Evolutionary conservation across 2,329 filamentous ascomycete species (phyloP).

Genomic region (Ampelomyces quisqualis): DNA sequence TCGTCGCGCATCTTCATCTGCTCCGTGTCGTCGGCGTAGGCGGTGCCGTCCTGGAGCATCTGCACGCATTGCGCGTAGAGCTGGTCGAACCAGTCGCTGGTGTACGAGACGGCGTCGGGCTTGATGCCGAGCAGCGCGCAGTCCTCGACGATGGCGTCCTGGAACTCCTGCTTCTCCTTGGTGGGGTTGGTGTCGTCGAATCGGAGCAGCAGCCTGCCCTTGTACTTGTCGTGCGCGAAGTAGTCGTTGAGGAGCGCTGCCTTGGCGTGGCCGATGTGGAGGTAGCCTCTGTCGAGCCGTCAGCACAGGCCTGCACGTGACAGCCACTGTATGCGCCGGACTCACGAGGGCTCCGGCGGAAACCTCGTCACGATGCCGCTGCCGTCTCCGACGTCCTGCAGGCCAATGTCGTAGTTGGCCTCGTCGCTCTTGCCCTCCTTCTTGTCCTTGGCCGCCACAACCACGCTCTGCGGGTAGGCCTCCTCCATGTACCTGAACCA

Average conservation of each 20-base stretch:
- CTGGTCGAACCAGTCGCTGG: conserved; percentile 92
- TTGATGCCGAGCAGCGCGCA: conserved; percentile 87
- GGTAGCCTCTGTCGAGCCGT: conserved; percentile 61
- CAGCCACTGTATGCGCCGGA: conserved; percentile 14
- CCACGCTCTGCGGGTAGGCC: conserved; percentile 73
- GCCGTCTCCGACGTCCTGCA: conserved; percentile 78
- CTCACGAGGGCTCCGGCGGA: conserved; percentile 86
- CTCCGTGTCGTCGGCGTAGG: conserved; percentile 92
- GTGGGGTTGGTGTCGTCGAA: conserved; percentile 98
- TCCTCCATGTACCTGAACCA: conserved; percentile 90
- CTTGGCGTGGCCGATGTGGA: conserved; percentile 96
- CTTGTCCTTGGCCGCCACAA: conserved; percentile 53
- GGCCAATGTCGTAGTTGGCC: conserved; percentile 83
- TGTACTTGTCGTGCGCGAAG: conserved; percentile 91
- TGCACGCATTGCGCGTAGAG: conserved; percentile 82
- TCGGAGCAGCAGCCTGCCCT: conserved; percentile 84
- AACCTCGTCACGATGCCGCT: conserved; percentile 81
- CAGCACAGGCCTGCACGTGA: conserved; percentile 5
- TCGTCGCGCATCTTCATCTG: conserved; percentile 85
- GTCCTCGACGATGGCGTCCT: conserved; percentile 92
- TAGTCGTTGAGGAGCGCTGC: conserved; percentile 92
- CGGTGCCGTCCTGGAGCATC: conserved; percentile 82
- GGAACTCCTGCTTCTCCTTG: conserved; percentile 95
- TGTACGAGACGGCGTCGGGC: conserved; percentile 83
- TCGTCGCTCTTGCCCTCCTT: conserved; percentile 65